Evolutionary conservation across 2,329 filamentous ascomycete genomes (phyloP).

Genomic region (Cercospora sp.): DNA sequence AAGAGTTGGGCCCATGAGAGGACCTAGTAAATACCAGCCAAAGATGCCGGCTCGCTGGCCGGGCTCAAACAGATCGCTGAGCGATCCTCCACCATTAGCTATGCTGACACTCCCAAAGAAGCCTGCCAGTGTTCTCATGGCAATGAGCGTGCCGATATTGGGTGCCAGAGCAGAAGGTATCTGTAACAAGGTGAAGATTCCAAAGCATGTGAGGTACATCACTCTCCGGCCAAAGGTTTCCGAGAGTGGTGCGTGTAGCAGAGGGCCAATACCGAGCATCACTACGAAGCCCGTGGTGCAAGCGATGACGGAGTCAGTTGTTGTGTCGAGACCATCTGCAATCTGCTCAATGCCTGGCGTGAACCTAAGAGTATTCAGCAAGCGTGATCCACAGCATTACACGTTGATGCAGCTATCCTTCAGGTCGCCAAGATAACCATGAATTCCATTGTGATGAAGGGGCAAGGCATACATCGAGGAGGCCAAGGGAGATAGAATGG

Average conservation of each 20-base stretch:
- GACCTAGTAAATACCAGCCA: conserved; percentile 49
- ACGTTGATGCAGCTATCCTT: neutral
- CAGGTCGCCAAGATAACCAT: neutral
- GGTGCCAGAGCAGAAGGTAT: conserved; percentile 51
- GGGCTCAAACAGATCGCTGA: conserved; percentile 54
- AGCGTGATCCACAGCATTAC: neutral
- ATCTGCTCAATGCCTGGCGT: conserved; percentile 54
- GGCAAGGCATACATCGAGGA: conserved; percentile 43
- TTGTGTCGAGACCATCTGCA: conserved; percentile 48
- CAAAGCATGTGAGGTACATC: conserved; percentile 49
- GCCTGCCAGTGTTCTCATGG: conserved; percentile 48
- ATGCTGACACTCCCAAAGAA: conserved; percentile 55
- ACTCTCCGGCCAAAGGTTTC: conserved; percentile 51
- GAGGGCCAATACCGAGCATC: conserved; percentile 50
- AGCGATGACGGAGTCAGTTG: conserved; percentile 46
- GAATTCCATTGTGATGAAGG: too few species aligned
- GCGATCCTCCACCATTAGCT: conserved; percentile 54
- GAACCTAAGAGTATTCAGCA: conserved; percentile 35
- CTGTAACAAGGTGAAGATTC: conserved; percentile 48
- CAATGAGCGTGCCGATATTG: conserved; percentile 49
- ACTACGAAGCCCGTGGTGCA: conserved; percentile 55
- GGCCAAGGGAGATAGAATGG: conserved; percentile 50
- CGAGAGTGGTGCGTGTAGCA: conserved; percentile 47
- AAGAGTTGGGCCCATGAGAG: conserved; percentile 44
- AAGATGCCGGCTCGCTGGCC: conserved; percentile 49